Base-by-base conservation (phyloP, 106 monocot species). In the Platanthera guangdongensis region DNA sequence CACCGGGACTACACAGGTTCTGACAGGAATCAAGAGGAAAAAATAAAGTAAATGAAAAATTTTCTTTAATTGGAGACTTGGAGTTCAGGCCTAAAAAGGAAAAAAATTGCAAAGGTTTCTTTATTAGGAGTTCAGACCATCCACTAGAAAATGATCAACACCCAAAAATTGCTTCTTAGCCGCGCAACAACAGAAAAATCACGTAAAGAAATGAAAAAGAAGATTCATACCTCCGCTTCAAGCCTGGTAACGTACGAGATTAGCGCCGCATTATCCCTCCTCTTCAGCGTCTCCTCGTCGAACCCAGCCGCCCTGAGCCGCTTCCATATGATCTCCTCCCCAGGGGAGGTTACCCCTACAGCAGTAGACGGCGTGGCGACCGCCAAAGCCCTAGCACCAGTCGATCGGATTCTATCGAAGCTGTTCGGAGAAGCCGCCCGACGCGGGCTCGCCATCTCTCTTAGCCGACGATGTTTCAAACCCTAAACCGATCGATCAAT, bases 281-380 rank as follows among this genome's bases (percentile, higher is more conserved):
- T 85, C 87, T 79, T 81, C 54, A 94, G 79, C 73, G 81, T 71
- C 74, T 91, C 93, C 79, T 94, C 96, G 73, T 97, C 93, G 67
- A 97, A 87, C 47, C 96, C 93, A 2, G 89, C 91, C n/a, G 89
- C 93, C 57, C 74, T 80, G 32, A 97, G 84, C 50, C 87, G 76
- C 78, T 80, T 91, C 96, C 93, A 93, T 73, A 97, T 87, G 62
- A 84, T 84, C 77, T 96, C 93, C 21, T 96, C 95, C 49, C 57
- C 77, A 14, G 59, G 51, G 16, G 25, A 18, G 51, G 47, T 65
- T 74, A 15, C 62, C 14, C 65, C 67, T 18, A 28, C 76, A 32
- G 57, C 75, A 62, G 82, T 0, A 46, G 51, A 63, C 74, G 87
- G 30, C 54, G 71, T 50, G 30, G 78, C 55, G 57, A 51, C 51